Base-by-base conservation (phyloP, 352 stramenopile genomes). In the Aphanomyces stellatus region DNA sequence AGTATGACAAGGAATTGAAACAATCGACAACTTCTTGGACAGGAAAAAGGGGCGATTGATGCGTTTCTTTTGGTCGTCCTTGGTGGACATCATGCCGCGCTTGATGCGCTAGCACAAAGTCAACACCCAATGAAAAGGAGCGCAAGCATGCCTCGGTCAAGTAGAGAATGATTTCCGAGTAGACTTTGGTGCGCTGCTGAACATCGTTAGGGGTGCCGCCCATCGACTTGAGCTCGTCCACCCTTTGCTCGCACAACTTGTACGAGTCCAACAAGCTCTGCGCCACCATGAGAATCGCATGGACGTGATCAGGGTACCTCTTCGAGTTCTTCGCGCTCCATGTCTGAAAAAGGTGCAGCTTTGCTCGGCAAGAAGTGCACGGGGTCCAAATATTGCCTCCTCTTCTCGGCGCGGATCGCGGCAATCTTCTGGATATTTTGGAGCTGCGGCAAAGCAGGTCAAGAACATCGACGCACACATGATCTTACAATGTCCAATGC, bases 281-380 rank as follows among this genome's bases (percentile, higher is more conserved):
- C 33, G 15, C 6, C 37, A 25, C 15, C 35, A 64, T 64, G 6
- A 51, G 17, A 33, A 24, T 43, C 24, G 56, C 25, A 6, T 30
- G 33, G 19, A 55, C n/a, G 35, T 37, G 11, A 59, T 19, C 10
- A 15, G 4, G 13, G 13, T 67, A 67, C 60, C 8, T 67, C 60
- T 57, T 67, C 60, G n/a, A 67, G 46, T 28, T 67, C 60, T 24
- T 67, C 60, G 19, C 60, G 43, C 24, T 67, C 60, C 31, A 60
- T 11, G 27, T 67, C 60, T 19, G 40, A 42, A 57, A 67, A 67
- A 5, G 31, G n/a, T 7, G 42, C 22, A 4, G 60, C 60, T 48
- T 67, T 67, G 60, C 60, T 67, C 37, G 60, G 60, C 27, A 67
- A 24, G 27, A 67, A 67, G 60, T 51, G 60, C n/a, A 30, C n/a